Percentiles rank a stretch among this genome's conserved stretches.
phyloP scores from a whole-genome alignment of 257 asterid genomes.

The Ligustrum vulgare region DNA sequence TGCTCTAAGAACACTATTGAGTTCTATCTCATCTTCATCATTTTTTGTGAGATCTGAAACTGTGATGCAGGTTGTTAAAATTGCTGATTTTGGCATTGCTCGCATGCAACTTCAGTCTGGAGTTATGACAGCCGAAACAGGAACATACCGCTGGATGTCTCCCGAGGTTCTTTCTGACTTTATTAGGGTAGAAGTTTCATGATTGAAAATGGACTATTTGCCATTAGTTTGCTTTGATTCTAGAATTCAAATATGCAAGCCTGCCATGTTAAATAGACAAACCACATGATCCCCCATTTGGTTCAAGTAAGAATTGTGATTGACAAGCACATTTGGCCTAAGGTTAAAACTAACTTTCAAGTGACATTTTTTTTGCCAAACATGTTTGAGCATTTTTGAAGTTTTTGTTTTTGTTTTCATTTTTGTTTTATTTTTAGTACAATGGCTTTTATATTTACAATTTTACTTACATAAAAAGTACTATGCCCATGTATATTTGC shows the following conservation, averaged over 20 bases:
- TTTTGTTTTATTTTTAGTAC: no score
- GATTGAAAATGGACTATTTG: background rate
- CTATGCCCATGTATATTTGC: background rate
- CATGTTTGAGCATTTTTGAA: background rate
- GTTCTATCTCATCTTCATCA: background rate
- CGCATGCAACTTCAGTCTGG: constrained; percentile 79
- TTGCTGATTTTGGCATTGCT: constrained; percentile 90
- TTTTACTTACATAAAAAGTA: no score
- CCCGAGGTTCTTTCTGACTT: constrained; percentile 64
- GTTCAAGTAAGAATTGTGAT: background rate
- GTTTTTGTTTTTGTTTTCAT: no score
- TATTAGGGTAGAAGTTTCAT: background rate
- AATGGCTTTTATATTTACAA: no score
- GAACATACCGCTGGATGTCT: constrained; percentile 98
- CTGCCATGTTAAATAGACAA: background rate
- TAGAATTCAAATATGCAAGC: background rate
- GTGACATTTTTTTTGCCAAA: background rate
- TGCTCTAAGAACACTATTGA: background rate
- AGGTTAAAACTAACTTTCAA: background rate
- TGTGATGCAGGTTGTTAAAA: constrained; percentile 69
- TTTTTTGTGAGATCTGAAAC: background rate
- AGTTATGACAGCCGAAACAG: constrained; percentile 95
- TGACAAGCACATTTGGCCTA: background rate
- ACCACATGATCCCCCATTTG: background rate
- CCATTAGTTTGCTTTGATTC: background rate